These are phyloP conservation scores for Arthrobotrys sinensis DNA, from an alignment of 2,329 filamentous ascomycete genomes.

Conservation along the genomic window DNA sequence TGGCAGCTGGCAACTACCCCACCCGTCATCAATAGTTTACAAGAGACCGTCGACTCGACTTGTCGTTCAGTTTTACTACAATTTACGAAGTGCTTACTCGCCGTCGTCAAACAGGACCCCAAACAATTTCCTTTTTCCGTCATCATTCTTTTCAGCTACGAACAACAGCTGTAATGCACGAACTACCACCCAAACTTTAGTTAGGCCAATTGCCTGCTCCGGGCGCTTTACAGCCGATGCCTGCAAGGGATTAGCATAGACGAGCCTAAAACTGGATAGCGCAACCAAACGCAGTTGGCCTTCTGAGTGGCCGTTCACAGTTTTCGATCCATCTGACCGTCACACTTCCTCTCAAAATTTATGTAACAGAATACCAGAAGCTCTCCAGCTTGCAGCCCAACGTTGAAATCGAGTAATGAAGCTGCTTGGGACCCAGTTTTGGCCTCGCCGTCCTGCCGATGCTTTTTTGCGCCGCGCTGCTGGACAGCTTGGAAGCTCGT, in stretches of 20 bases:
- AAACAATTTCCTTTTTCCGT: conserved; percentile 6
- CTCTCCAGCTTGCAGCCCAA: conserved; percentile 33
- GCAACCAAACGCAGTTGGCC: conserved; percentile 13
- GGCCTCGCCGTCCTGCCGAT: conserved; percentile 48
- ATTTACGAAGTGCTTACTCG: conserved; percentile 14
- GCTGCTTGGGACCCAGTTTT: conserved; percentile 4
- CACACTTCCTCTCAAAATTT: conserved; percentile 53
- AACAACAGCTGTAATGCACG: conserved; percentile 14
- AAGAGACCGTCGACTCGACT: background rate
- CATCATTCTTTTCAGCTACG: conserved; percentile 20
- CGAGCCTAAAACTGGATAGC: conserved; percentile 32
- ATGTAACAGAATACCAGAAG: conserved; percentile 47
- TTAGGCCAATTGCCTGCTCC: conserved; percentile 39
- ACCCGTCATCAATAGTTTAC: conserved; percentile 10
- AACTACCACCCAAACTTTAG: conserved; percentile 12
- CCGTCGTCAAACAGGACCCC: conserved; percentile 18
- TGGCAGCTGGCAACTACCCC: conserved; percentile 17
- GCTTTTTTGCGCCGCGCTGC: background rate
- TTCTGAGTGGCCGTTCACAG: conserved; percentile 1
- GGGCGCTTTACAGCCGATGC: conserved; percentile 57
- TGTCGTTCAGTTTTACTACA: background rate
- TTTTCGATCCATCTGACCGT: conserved; percentile 35
- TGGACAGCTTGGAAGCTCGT: conserved; percentile 26
- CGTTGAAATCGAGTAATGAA: conserved; percentile 24
- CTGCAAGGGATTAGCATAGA: conserved; percentile 53